phyloP scores from a whole-genome alignment of 2,329 filamentous ascomycete species.

The Beauveria asiatica region DNA sequence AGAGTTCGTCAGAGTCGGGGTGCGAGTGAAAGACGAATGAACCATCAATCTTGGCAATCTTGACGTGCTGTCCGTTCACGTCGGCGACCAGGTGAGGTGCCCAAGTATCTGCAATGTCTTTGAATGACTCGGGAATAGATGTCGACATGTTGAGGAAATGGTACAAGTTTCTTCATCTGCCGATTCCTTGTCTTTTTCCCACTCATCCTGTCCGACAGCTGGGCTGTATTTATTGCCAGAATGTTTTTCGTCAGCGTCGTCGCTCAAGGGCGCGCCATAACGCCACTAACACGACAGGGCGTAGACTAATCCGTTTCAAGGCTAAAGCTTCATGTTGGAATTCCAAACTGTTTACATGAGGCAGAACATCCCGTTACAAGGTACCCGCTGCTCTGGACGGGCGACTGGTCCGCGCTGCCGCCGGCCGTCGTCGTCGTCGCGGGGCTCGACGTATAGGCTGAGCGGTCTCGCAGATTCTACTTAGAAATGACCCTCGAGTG shows the following conservation, averaged over 20 bases:
- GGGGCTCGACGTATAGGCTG: constrained; percentile 35
- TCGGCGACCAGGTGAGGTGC: constrained; percentile 24
- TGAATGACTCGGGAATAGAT: constrained; percentile 20
- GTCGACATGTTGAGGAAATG: constrained; percentile 2
- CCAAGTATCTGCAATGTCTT: constrained; percentile 22
- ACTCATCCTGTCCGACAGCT: not conserved
- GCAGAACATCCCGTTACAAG: not conserved
- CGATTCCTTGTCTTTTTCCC: not conserved
- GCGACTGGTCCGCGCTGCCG: constrained; percentile 8
- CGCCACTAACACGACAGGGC: not conserved
- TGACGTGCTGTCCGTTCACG: constrained; percentile 31
- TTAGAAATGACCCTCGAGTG: constrained; percentile 30
- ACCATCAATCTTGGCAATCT: constrained; percentile 31
- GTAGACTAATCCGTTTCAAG: not conserved
- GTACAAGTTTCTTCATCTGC: not conserved
- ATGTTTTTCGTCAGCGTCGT: not conserved
- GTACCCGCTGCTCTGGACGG: constrained; percentile 20
- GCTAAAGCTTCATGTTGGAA: not conserved
- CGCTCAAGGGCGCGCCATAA: not conserved
- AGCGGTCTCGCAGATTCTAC: not conserved
- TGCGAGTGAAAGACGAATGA: constrained; percentile 33
- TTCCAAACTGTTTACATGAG: not conserved
- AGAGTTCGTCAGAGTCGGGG: constrained; percentile 32
- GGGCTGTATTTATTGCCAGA: not conserved
- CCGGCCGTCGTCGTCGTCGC: constrained; percentile 43